Evolutionary conservation across 139 green algal species (phyloP), one percentile per base, ranked within the genome.

Genomic region (Monoraphidium neglectum): DNA sequence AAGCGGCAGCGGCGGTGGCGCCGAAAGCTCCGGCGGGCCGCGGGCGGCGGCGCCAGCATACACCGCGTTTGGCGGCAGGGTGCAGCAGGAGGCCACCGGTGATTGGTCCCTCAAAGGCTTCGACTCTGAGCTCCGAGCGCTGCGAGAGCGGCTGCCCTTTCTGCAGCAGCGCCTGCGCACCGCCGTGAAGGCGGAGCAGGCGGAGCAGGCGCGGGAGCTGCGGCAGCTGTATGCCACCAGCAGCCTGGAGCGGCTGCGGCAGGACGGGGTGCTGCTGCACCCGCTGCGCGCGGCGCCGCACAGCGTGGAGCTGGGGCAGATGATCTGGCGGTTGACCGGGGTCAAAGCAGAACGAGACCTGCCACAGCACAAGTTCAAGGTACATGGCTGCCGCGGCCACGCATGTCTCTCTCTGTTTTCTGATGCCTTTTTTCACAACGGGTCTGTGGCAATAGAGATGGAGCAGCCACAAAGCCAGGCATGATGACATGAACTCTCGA

Each of bases 251-350:
- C 69, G 76, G 28, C 68, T 90, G 60, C 77, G 85, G 67, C 78
- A 70, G 5, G 85, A 90, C 46, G 85, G 85, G 28, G 74, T 91
- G 16, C 72, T 91, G 47, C 51, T 92, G 16, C 43, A 51, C 43
- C 43, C 43, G 43, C 43, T 51, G 43, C 43, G 43, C 43, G 43
- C 43, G 8, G 12, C 8, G 8, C 43, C 43, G 43, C 43, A 51
- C 43, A 12, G 43, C 43, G 43, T 51, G 43, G 43, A 51, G 43
- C 43, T 51, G 43, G 43, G 43, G 43, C 43, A 51, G 43, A 51
- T 51, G 43, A 51, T 51, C 43, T 51, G 43, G 43, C 43, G 43
- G 43, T 12, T 51, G 43, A 12, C 43, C 8, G 8, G 8, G 43
- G 43, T 12, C 8, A 12, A 12, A n/a, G n/a, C n/a, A 12, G 43